Evolutionary conservation across 129 eudicot genomes (phyloP).

Genomic region (Tagetes patula): DNA sequence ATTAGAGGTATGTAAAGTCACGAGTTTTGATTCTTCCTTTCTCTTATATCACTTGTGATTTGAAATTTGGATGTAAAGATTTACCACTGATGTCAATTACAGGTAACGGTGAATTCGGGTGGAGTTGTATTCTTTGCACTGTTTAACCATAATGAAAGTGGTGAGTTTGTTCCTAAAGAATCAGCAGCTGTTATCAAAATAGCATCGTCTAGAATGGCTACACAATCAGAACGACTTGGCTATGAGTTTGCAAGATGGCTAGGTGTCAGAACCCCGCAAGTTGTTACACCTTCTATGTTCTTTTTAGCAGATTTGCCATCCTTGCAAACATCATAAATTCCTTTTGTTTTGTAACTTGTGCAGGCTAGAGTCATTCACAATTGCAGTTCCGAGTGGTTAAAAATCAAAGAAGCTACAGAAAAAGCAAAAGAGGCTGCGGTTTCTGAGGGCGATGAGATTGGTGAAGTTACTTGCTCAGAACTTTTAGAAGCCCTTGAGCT

Average conservation of each 20-base stretch:
- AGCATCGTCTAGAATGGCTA: conserved; percentile 96
- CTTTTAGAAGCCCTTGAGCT: conserved; percentile 99
- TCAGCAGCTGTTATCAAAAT: conserved; percentile 91
- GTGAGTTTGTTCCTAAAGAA: conserved; percentile 73
- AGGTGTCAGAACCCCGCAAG: conserved; percentile 94
- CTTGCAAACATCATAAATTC: conserved; percentile 17
- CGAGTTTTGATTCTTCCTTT: conserved; percentile 6
- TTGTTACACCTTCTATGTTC: conserved; percentile 46
- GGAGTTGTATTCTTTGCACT: conserved; percentile 98
- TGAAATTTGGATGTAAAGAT: conserved; percentile 5
- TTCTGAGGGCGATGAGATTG: conserved; percentile 85
- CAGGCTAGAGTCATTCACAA: conserved; percentile 97
- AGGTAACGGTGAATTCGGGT: conserved; percentile 99
- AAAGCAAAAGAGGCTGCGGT: conserved; percentile 73
- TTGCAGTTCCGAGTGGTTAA: conserved; percentile 82
- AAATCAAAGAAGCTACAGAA: conserved; percentile 94
- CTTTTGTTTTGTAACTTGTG: conserved; percentile 19
- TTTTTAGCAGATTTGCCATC: conserved; percentile 18
- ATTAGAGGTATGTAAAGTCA: conserved; percentile 60
- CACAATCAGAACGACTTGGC: conserved; percentile 97
- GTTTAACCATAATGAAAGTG: conserved; percentile 57
- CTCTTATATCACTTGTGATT: conserved; percentile 1
- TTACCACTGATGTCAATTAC: conserved; percentile 10
- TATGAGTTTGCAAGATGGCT: conserved; percentile 97
- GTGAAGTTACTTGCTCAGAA: conserved; percentile 92